These are phyloP conservation scores for Dactylellina haptotyla DNA, from an alignment of 2,329 filamentous ascomycete genomes.

Conservation along the genomic window DNA sequence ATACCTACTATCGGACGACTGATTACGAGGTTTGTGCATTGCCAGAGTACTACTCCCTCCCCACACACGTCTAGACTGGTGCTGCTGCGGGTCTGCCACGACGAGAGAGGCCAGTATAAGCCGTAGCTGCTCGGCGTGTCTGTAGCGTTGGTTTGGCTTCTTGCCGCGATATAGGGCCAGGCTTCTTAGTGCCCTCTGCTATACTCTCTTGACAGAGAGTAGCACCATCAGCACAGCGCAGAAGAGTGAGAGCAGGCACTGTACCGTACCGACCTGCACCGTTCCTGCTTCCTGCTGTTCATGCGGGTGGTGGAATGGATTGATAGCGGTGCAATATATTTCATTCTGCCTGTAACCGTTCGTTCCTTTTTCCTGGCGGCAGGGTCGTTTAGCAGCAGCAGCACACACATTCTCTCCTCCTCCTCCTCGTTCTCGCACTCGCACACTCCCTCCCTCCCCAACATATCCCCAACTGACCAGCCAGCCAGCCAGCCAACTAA, in stretches of 20 bases:
- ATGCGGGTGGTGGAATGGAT: not conserved
- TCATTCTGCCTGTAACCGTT: constrained; percentile 1
- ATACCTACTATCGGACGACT: too few species aligned
- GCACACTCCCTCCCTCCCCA: constrained; percentile 43
- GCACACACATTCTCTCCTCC: not conserved
- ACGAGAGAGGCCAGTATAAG: too few species aligned
- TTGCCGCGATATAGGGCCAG: not conserved
- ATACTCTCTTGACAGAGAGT: too few species aligned
- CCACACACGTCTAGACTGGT: too few species aligned
- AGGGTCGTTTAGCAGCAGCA: not conserved
- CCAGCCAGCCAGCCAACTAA: constrained; percentile 55
- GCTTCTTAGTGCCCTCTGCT: not conserved
- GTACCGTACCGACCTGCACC: not conserved
- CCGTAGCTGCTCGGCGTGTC: too few species aligned
- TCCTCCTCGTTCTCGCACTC: not conserved
- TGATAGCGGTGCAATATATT: not conserved
- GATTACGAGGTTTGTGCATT: too few species aligned
- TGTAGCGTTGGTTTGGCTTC: not conserved
- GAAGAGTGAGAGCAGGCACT: too few species aligned
- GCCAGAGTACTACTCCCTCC: too few species aligned
- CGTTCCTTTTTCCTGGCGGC: too few species aligned
- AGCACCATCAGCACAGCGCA: too few species aligned
- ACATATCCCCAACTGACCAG: constrained; percentile 18
- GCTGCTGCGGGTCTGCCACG: too few species aligned
- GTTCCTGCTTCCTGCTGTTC: too few species aligned